Conservation (phyloP, 192 early-diverging fungal genomes). For the Coemansia guatemalensis region DNA sequence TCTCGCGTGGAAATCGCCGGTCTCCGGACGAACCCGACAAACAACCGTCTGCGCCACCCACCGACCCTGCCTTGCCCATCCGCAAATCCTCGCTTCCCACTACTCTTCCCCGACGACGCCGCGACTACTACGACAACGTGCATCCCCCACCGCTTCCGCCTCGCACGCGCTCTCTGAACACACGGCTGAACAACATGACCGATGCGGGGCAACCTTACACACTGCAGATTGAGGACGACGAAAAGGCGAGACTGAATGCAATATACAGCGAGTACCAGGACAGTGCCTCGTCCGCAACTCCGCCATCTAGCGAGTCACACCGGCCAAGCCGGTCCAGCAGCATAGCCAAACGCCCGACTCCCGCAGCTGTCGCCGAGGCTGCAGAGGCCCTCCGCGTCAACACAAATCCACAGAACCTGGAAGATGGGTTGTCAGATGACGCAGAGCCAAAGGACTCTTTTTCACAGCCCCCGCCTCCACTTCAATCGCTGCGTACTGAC, state of each 20-base stretch:
- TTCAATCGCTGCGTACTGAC: constrained; percentile 2
- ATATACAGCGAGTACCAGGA: constrained; percentile 41
- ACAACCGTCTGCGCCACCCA: neutral
- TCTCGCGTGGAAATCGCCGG: constrained; percentile 35
- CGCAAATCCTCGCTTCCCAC: constrained; percentile 19
- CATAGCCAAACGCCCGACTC: constrained; percentile 17
- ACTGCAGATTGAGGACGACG: constrained; percentile 45
- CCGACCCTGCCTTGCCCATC: constrained; percentile 6
- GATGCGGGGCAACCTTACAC: neutral
- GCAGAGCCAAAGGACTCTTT: constrained; percentile 1
- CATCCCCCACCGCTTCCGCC: constrained; percentile 31
- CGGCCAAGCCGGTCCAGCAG: constrained; percentile 44
- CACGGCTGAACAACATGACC: neutral
- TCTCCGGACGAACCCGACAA: neutral
- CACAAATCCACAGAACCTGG: constrained; percentile 15
- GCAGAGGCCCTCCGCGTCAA: constrained; percentile 26
- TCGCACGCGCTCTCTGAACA: constrained; percentile 36
- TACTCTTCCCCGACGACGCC: constrained; percentile 2
- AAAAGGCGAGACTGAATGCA: constrained; percentile 32
- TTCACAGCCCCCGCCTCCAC: constrained; percentile 1
- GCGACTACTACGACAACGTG: constrained; percentile 11
- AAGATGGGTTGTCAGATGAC: neutral
- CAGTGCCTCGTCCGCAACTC: constrained; percentile 2
- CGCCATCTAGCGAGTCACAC: constrained; percentile 15
- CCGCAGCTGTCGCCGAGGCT: neutral